These are phyloP conservation scores for Drechslera avenae DNA, from an alignment of 2,329 filamentous ascomycete genomes.

Conservation along the genomic window DNA sequence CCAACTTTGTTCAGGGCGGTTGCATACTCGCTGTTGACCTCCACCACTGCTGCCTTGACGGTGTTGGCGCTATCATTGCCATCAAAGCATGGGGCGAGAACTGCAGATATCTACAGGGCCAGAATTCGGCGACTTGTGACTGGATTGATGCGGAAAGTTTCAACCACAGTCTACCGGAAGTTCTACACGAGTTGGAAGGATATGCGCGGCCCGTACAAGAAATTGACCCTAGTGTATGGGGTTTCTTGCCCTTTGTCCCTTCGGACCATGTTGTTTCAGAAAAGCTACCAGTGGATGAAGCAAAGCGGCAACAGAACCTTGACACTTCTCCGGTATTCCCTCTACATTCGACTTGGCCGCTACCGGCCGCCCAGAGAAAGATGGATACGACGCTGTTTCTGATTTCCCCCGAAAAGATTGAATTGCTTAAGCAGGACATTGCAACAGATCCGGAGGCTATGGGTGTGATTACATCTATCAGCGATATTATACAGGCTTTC, in stretches of 20 bases:
- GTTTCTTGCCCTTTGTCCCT: slow-evolving; percentile 25
- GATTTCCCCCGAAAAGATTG: slow-evolving; percentile 37
- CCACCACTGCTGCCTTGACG: slow-evolving; percentile 30
- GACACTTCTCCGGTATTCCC: slow-evolving; percentile 5
- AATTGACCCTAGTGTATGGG: slow-evolving; percentile 25
- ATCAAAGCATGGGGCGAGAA: slow-evolving; percentile 33
- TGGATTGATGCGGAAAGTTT: slow-evolving; percentile 31
- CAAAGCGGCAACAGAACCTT: background rate
- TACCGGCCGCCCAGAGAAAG: slow-evolving; percentile 30
- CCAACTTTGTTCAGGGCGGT: slow-evolving; percentile 36
- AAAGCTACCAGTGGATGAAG: too few relatives aligned
- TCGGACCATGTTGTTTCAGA: slow-evolving; percentile 23
- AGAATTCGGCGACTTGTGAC: slow-evolving; percentile 23
- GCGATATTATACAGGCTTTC: slow-evolving; percentile 51
- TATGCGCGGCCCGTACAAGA: slow-evolving; percentile 17
- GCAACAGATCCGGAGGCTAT: slow-evolving; percentile 27
- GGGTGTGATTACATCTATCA: slow-evolving; percentile 37
- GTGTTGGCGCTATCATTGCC: slow-evolving; percentile 26
- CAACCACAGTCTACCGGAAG: slow-evolving; percentile 30
- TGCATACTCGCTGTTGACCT: slow-evolving; percentile 29
- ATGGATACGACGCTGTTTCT: slow-evolving; percentile 41
- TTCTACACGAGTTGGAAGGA: slow-evolving; percentile 24
- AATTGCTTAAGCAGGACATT: slow-evolving; percentile 40
- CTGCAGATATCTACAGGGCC: slow-evolving; percentile 31
- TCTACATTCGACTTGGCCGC: slow-evolving; percentile 38